A percentile compares a stretch with the other conserved stretches of the same genome.
These are phyloP conservation scores for Turnera subulata DNA, from an alignment of 345 rosid genomes.

Conservation along the genomic window DNA sequence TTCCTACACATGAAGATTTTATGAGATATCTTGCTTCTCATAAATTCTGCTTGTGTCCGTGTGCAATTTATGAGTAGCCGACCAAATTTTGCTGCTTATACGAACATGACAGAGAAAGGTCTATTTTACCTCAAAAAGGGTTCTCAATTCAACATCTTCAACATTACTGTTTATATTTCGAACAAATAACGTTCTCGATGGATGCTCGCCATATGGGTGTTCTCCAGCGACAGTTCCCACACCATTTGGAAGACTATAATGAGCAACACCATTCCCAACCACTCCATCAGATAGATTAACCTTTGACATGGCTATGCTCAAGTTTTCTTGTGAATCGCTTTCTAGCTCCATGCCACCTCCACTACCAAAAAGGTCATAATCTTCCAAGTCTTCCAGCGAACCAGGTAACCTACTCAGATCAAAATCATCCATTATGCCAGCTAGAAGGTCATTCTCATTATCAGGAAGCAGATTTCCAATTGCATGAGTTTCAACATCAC, in stretches of 20 bases:
- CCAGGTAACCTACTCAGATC: constrained; percentile 52
- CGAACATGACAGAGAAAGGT: not conserved
- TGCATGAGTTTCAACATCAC: constrained; percentile 36
- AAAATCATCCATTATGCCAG: constrained; percentile 67
- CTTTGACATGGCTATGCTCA: constrained; percentile 41
- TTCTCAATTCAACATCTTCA: constrained; percentile 55
- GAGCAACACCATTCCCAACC: constrained; percentile 42
- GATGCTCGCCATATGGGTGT: constrained; percentile 79
- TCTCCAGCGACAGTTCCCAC: constrained; percentile 66
- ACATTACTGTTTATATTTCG: constrained; percentile 71
- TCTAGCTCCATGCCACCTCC: constrained; percentile 82
- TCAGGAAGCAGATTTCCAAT: constrained; percentile 53
- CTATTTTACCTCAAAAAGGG: constrained; percentile 56
- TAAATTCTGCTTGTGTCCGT: not conserved
- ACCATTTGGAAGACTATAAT: constrained; percentile 44
- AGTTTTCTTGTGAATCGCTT: constrained; percentile 40
- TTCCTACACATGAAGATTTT: not conserved
- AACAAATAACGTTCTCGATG: constrained; percentile 76
- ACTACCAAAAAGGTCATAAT: constrained; percentile 62
- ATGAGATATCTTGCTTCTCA: constrained; percentile 1
- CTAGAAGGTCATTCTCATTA: constrained; percentile 64
- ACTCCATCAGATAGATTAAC: constrained; percentile 42
- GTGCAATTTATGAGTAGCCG: not conserved
- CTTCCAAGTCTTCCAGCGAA: constrained; percentile 62
- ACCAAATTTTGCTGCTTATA: not conserved